These are phyloP conservation scores for Schwanniomyces vanrijiae DNA, from an alignment of 805 yeast species.

Conservation along the genomic window DNA sequence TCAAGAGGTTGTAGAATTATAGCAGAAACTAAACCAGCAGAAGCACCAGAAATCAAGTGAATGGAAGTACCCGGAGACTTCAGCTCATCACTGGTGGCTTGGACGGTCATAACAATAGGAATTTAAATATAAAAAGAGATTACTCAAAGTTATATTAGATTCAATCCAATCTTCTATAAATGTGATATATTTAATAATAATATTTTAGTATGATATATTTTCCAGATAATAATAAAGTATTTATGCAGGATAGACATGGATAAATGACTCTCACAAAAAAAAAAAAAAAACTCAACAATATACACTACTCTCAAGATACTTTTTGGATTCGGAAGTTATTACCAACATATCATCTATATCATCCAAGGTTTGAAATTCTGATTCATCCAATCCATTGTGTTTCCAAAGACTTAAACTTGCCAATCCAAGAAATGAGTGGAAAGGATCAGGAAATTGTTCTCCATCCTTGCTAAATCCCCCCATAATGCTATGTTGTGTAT, in stretches of 20 bases:
- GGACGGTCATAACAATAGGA: not conserved
- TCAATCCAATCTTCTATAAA: not conserved
- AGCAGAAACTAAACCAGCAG: constrained; percentile 83
- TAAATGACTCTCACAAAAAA: not conserved
- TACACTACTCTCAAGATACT: constrained; percentile 5
- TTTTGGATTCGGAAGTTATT: constrained; percentile 16
- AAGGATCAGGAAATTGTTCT: constrained; percentile 66
- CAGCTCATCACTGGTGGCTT: constrained; percentile 1
- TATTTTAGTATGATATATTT: not conserved
- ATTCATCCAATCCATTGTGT: constrained; percentile 4
- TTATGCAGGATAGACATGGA: not conserved
- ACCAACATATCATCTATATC: constrained; percentile 28
- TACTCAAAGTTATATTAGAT: not conserved
- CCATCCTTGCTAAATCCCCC: constrained; percentile 82
- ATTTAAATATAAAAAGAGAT: not conserved
- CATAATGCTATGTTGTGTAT: constrained; percentile 58
- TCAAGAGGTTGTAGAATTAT: constrained; percentile 86
- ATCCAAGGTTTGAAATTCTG: constrained; percentile 9
- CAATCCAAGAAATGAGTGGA: constrained; percentile 63
- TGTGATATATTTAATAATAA: not conserved
- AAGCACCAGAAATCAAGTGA: constrained; percentile 78
- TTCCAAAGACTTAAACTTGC: constrained; percentile 33
- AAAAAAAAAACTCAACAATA: not conserved
- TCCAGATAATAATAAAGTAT: not conserved
- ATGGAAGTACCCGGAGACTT: constrained; percentile 12